Percentiles rank a stretch among this genome's conserved stretches.
phyloP scores from a whole-genome alignment of 352 stramenopile genomes.

The Thraustochytrium striatum region DNA sequence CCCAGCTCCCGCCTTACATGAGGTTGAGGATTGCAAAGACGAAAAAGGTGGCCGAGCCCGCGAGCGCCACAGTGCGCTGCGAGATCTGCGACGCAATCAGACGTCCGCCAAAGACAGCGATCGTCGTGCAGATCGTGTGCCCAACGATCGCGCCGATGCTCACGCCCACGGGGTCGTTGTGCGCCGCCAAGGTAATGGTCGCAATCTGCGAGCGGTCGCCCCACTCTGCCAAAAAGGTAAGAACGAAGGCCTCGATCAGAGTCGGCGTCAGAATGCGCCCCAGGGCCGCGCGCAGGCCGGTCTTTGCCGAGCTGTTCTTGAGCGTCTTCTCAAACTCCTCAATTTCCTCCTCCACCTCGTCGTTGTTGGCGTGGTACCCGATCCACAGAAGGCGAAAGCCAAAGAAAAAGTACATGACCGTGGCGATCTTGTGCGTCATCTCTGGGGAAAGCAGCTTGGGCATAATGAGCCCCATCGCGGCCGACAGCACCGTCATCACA shows the following conservation, averaged over 20 bases:
- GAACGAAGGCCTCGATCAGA: conserved; percentile 87
- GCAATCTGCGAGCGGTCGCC: conserved; percentile 97
- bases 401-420: conserved; percentile 50
- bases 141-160: conserved; percentile 91
- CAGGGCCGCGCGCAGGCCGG: conserved; percentile 1
- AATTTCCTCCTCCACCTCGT: conserved; percentile 48
- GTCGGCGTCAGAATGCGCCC: conserved; percentile 56
- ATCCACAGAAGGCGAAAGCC: conserved; percentile 6
- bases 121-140: conserved; percentile 94
- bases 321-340: conserved; percentile 42
- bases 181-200: conserved; percentile 93
- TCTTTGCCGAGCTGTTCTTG: conserved; percentile 23
- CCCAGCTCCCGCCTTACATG: too few species aligned
- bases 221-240: conserved; percentile 98
- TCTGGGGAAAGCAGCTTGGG: conserved; percentile 84
- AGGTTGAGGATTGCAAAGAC: conserved; percentile 94
- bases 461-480: conserved; percentile 85
- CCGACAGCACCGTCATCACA: conserved; percentile 94
- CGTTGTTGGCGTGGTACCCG: conserved; percentile 34
- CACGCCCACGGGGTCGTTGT: conserved; percentile 89
- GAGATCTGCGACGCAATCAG: conserved; percentile 95
- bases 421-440: conserved; percentile 89
- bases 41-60: conserved; percentile 92
- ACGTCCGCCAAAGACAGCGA: conserved; percentile 92
- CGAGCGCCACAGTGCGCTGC: conserved; percentile 91